Base-by-base conservation (phyloP, 805 yeast genomes). In the Saturnispora saitoi region DNA sequence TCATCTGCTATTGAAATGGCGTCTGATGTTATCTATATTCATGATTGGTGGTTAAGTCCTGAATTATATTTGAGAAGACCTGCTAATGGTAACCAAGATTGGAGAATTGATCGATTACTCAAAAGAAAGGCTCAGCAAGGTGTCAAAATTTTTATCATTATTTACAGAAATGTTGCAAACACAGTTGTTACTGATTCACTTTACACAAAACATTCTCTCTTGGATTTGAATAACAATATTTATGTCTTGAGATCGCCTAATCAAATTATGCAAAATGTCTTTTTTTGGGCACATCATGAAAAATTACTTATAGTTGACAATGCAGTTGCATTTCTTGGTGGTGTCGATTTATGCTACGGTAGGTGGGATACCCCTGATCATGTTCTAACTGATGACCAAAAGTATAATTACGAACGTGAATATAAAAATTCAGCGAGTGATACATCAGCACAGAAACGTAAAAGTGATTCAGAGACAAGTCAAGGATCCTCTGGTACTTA, bases 221-320 rank as follows among this genome's bases (percentile, higher is more conserved):
- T 95, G 45, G 88, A 85, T 47, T 70, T 93, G 38, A 89, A 91
- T 64, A 82, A 80, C 24, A 93, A 93, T 60, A 80, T 93, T 45
- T 91, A 86, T 65, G 89, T 91, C 12, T 76, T 93, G 52, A 77
- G 99, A 56, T 90, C 97, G 0, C 99, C 99, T 4, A 90, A 93
- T 57, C 99, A 93, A 63, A 78, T 93, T 62, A 68, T 87, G 48
- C 97, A 93, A 62, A 86, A 87, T 56, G 91, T 96, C 0, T 85
- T 81, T 59, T 95, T 93, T 63, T 93, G 99, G 99, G 99, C 99
- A 0, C 99, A 93, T 69, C 99, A 93, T 68, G 99, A 93, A 60
- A 93, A 93, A 60, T 65, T 93, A 49, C 80, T 90, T 51, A 76
- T 93, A 32, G 71, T 93, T 50, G 99, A 93, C 65, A 86, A 86